Evolutionary conservation across 192 early-diverging fungal genomes (phyloP), one percentile per base, ranked within the genome.

Genomic region (Backusella westeae): DNA sequence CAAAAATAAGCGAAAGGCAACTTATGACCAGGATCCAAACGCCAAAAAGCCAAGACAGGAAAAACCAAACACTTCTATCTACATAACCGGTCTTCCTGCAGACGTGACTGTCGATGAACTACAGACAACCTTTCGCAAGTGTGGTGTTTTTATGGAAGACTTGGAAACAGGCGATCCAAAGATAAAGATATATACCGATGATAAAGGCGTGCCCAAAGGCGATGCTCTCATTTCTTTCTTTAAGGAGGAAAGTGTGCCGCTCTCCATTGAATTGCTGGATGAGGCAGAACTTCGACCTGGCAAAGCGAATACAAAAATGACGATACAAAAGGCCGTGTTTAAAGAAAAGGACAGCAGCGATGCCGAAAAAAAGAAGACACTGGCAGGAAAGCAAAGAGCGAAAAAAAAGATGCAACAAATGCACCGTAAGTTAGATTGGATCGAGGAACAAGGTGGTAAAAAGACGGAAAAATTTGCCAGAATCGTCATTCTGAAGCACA

Each of bases 211-310:
- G 8, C 78, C 89, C 29, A 98, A 97, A 78, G 98, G 98, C 1
- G 98, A 99, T 81, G 98, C 92, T 6, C 83, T 99, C 6, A 91
- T 99, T 7, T 94, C 91, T 14, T 99, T 94, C 80, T 91, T 96
- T 76, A 94, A 96, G 78, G 91, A 90, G 49, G 96, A 97, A 75
- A 96, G 94, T 1, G 96, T 99, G 21, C 78, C 89, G 21, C 82
- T 99, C 38, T 94, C 96, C 2, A 85, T 95, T 19, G 86, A 94
- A 71, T 86, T 99, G 26, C 53, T 98, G 83, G 96, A 98, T 75
- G 96, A 99, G 19, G 85, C 92, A 7, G 90, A 91, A 32, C 93
- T 96, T 44, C 90, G 96, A 8, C 78, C 87, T 4, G 92, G 91
- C 1, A 86, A 89, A 17, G 72, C 82, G 17, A 63, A 82, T 2